Conservation (phyloP, 164 flowering plant species). For the Liquidambar formosana region DNA sequence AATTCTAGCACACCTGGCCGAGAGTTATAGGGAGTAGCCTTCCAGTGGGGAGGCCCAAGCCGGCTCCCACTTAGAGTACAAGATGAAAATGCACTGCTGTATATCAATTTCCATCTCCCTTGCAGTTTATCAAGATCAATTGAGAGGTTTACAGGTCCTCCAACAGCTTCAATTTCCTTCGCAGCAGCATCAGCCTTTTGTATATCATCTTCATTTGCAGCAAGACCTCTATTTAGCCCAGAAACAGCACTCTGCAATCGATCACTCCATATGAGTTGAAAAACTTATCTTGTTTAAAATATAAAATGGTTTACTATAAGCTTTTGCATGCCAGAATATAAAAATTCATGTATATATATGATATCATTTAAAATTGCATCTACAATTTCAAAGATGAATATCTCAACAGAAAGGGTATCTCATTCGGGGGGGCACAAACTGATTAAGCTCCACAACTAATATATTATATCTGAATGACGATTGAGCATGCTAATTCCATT, state of each 20-base stretch:
- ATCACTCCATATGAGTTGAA: conserved; percentile 12
- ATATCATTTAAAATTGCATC: not conserved
- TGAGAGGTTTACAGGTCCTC: conserved; percentile 77
- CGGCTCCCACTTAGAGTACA: conserved; percentile 96
- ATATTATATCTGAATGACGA: no score
- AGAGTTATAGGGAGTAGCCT: conserved; percentile 91
- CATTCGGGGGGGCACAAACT: not conserved
- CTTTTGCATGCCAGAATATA: no score
- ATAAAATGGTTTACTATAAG: not conserved
- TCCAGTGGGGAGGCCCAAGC: conserved; percentile 91
- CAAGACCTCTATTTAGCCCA: conserved; percentile 92
- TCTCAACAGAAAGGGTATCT: not conserved
- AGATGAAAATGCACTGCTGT: conserved; percentile 94
- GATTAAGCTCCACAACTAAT: not conserved
- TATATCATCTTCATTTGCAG: conserved; percentile 75
- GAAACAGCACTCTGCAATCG: conserved; percentile 79
- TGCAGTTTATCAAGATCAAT: conserved; percentile 73
- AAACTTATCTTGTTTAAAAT: not conserved
- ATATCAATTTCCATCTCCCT: conserved; percentile 89
- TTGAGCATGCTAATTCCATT: no score
- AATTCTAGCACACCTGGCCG: conserved; percentile 62
- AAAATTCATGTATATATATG: not conserved
- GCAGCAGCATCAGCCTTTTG: conserved; percentile 79
- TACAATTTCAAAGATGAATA: not conserved
- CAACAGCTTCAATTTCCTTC: conserved; percentile 72